Evolutionary conservation across 331 rosid genomes (phyloP).

Genomic region (Rosa hybrid): DNA sequence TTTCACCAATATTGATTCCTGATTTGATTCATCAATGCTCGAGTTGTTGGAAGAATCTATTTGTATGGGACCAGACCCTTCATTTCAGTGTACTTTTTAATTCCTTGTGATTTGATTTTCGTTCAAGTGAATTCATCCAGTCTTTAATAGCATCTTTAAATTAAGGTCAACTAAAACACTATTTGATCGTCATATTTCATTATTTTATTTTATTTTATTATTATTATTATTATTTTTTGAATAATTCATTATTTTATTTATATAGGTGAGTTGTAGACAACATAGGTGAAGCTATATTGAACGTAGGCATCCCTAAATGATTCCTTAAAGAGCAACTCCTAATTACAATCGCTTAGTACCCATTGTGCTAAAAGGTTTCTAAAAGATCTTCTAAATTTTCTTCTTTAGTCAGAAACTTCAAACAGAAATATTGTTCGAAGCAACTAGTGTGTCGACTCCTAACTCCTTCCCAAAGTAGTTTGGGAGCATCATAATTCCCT

Average conservation of each 20-base stretch:
- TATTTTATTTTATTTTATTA: too few species aligned
- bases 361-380: neutral
- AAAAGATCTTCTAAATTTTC: neutral
- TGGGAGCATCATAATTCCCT: neutral
- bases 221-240: too few species aligned
- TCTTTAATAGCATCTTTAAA: too few species aligned
- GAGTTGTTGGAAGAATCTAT: constrained; percentile 45
- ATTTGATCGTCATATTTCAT: constrained; percentile 42
- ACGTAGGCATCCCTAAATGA: constrained; percentile 14
- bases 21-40: constrained; percentile 59
- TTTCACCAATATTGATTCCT: constrained; percentile 37
- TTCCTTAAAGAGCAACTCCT: neutral
- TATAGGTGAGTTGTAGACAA: constrained; percentile 14
- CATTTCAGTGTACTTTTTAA: constrained; percentile 40
- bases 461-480: neutral
- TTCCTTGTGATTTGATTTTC: constrained; percentile 39
- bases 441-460: neutral
- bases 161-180: constrained; percentile 40
- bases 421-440: neutral
- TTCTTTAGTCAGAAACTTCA: too few species aligned
- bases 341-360: neutral
- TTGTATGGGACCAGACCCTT: constrained; percentile 49
- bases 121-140: constrained; percentile 35
- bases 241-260: constrained; percentile 27
- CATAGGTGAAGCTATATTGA: constrained; percentile 24